Evolutionary conservation across 352 stramenopile genomes (phyloP).

Genomic region (Pythium angustatum): DNA sequence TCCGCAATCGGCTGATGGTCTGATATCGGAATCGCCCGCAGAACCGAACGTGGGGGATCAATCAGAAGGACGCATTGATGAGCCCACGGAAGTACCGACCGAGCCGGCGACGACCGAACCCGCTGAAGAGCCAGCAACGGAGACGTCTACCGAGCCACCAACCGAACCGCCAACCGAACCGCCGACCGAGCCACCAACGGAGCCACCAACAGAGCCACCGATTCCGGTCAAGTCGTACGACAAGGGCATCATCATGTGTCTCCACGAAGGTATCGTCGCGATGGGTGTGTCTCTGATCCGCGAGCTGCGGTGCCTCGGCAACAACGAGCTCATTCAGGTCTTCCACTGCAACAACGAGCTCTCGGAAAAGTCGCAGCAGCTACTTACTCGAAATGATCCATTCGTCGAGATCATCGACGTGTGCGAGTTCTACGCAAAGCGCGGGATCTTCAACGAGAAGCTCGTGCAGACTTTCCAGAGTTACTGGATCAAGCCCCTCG

Average conservation of each 20-base stretch:
- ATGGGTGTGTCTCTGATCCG: conserved; percentile 41
- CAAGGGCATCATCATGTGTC: conserved; percentile 37
- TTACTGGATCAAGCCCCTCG: conserved; percentile 69
- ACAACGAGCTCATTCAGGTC: conserved; percentile 31
- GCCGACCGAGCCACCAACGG: conserved; percentile 1
- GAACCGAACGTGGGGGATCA: too few relatives aligned
- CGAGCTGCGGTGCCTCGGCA: conserved; percentile 32
- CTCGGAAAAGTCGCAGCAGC: conserved; percentile 7
- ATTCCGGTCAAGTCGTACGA: conserved; percentile 26
- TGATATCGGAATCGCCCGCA: background rate
- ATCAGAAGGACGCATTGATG: background rate
- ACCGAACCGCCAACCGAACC: conserved; percentile 5
- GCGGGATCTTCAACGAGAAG: conserved; percentile 33
- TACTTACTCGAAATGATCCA: conserved; percentile 26
- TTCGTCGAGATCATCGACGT: conserved; percentile 53
- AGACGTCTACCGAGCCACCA: background rate
- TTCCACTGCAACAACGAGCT: conserved; percentile 31
- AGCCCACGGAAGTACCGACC: background rate
- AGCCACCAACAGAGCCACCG: conserved; percentile 5
- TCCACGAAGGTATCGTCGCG: conserved; percentile 31
- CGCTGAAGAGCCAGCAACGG: background rate
- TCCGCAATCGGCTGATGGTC: background rate
- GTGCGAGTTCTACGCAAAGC: conserved; percentile 37
- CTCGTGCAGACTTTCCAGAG: conserved; percentile 44
- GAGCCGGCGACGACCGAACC: background rate